Percentiles rank a stretch among this genome's conserved stretches.
phyloP scores from a whole-genome alignment of 2,329 filamentous ascomycete species.

The Penicillium sp. region DNA sequence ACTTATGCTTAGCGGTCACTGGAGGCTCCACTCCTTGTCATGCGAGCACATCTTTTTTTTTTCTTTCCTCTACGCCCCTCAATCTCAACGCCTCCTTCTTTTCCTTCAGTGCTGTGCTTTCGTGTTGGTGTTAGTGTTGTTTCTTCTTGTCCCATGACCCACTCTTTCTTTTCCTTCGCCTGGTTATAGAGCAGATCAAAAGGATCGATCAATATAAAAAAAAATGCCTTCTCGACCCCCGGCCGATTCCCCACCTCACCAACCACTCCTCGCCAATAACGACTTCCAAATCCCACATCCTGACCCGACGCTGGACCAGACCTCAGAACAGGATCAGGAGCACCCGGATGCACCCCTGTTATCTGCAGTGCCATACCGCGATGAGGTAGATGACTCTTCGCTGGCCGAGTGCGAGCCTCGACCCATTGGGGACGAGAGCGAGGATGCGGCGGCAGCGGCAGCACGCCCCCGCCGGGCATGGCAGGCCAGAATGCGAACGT shows the following conservation, averaged over 20 bases:
- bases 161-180: background rate
- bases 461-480: slow-evolving; percentile 27
- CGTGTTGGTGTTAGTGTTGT: background rate
- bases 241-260: background rate
- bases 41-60: background rate
- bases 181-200: no score
- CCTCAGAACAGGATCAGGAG: slow-evolving; percentile 7
- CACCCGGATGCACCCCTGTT: slow-evolving; percentile 22
- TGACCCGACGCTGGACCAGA: no score
- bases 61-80: slow-evolving; percentile 1
- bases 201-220: no score
- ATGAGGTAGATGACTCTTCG: slow-evolving; percentile 11
- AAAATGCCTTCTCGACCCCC: background rate
- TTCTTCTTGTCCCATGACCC: no score
- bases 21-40: slow-evolving; percentile 1
- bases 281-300: background rate
- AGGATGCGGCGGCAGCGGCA: slow-evolving; percentile 8
- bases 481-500: slow-evolving; percentile 23
- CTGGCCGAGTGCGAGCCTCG: slow-evolving; percentile 20
- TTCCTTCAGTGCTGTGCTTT: background rate
- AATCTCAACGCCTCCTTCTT: no score
- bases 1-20: background rate
- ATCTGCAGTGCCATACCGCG: slow-evolving; percentile 11
- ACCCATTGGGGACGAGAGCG: slow-evolving; percentile 16
- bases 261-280: background rate